Evolutionary conservation across 345 rosid genomes (phyloP).

Genomic region (Salix udensis): DNA sequence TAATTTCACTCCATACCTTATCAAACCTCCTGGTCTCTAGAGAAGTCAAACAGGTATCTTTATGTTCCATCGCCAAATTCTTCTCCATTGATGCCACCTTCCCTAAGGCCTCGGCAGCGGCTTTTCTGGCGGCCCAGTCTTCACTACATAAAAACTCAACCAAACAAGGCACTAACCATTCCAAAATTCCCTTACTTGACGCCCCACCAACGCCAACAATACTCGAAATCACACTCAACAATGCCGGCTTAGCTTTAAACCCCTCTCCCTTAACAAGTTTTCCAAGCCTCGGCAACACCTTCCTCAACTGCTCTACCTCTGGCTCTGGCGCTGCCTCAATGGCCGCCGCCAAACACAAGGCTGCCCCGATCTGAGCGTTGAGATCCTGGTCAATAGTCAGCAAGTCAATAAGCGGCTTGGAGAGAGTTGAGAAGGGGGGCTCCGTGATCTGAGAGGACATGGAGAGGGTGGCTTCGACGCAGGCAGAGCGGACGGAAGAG

Average conservation of each 20-base stretch:
- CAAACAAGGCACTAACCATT: constrained; percentile 62
- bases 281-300: constrained; percentile 62
- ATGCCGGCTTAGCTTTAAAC: constrained; percentile 69
- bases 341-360: constrained; percentile 74
- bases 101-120: constrained; percentile 80
- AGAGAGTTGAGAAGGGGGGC: constrained; percentile 50
- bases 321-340: constrained; percentile 58
- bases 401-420: constrained; percentile 61
- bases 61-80: constrained; percentile 53
- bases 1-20: constrained; percentile 43
- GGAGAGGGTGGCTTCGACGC: constrained; percentile 62
- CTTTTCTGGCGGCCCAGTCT: constrained; percentile 86
- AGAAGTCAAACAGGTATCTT: constrained; percentile 42
- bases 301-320: constrained; percentile 56
- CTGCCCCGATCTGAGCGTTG: constrained; percentile 77
- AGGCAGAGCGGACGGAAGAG: constrained; percentile 79
- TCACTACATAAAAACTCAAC: constrained; percentile 61
- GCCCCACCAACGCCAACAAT: constrained; percentile 56
- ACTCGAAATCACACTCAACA: constrained; percentile 62
- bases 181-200: constrained; percentile 46
- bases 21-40: constrained; percentile 72
- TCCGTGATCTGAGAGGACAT: constrained; percentile 58
- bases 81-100: constrained; percentile 58
- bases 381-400: constrained; percentile 61
- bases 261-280: constrained; percentile 63